Base-by-base conservation (phyloP, 2,329 filamentous ascomycete species). In the Hypoxylon sp. region DNA sequence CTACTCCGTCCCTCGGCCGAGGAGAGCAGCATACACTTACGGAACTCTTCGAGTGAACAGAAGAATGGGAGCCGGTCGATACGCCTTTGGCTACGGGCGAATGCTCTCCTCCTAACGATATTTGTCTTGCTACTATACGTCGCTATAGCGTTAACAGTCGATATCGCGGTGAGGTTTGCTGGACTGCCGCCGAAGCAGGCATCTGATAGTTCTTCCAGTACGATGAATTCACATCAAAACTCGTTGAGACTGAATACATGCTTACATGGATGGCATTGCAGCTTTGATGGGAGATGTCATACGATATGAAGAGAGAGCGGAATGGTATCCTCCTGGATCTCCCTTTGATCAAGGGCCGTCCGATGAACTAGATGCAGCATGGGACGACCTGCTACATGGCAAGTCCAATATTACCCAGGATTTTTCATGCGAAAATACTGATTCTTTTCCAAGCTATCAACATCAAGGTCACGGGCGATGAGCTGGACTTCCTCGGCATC, bases 391-490 rank as follows among this genome's bases (percentile, higher is more conserved):
- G 14, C 26, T 62, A 9, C 40, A 56, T 18, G 59, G 59, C 56
- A 14, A 38, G 51, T 9, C 16, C 4, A 18, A 30, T 18, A 26
- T 24, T 2, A 4, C 33, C 3, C 6, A 11, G 36, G 1, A 8
- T n/a, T 3, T 12, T 3, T 7, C 12, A 1, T 4, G 26, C 4
- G 30, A 30, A 18, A 4, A 46, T 16, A 11, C 59, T 62, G 30
- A 62, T 14, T 16, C 18, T 8, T 20, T 24, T 11, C 5, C 12
- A 46, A 72, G 57, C 62, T 69, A 26, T 67, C 33, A 55, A 60
- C 44, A 55, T 65, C 48, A 54, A 49, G n/a, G 32, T 70, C 45
- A 66, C 55, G 24, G 30, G 32, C 26, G 49, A 45, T 2, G 61
- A 66, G 24, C 18, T 68, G 24, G 42, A 50, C 22, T 20, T 22